phyloP scores from a whole-genome alignment of 345 rosid genomes.

The Linum tenue region DNA sequence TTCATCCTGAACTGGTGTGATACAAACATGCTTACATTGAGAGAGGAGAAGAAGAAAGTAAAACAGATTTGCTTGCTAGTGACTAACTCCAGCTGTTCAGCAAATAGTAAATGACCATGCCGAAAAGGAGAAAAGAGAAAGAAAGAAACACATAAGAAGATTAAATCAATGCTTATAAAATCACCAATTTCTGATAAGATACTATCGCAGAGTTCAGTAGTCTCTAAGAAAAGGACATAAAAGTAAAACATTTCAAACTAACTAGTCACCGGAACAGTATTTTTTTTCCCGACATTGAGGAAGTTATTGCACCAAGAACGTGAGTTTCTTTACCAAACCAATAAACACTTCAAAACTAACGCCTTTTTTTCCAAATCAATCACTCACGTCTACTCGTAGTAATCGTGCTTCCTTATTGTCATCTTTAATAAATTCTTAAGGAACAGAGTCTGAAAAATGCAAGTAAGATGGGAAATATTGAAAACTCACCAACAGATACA shows the following conservation, averaged over 20 bases:
- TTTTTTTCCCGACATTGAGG: background rate
- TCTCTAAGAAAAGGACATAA: too few relatives aligned
- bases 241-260: too few relatives aligned
- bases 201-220: too few relatives aligned
- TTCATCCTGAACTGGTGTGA: background rate
- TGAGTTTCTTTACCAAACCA: background rate
- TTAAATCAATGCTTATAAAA: too few relatives aligned
- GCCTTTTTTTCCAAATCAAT: background rate
- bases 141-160: too few relatives aligned
- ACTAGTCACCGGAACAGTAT: background rate
- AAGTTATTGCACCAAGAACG: background rate
- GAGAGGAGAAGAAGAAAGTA: background rate
- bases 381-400: background rate
- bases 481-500: slow-evolving; percentile 81
- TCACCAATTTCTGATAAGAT: too few relatives aligned
- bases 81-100: background rate
- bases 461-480: background rate
- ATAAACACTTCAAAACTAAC: background rate
- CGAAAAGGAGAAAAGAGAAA: too few relatives aligned
- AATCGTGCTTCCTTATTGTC: background rate
- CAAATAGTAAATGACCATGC: too few relatives aligned
- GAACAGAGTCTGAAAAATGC: background rate
- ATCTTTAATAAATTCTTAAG: background rate
- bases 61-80: background rate
- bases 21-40: background rate